Evolutionary conservation across 345 rosid species (phyloP).

Genomic region (Gossypium turneri): DNA sequence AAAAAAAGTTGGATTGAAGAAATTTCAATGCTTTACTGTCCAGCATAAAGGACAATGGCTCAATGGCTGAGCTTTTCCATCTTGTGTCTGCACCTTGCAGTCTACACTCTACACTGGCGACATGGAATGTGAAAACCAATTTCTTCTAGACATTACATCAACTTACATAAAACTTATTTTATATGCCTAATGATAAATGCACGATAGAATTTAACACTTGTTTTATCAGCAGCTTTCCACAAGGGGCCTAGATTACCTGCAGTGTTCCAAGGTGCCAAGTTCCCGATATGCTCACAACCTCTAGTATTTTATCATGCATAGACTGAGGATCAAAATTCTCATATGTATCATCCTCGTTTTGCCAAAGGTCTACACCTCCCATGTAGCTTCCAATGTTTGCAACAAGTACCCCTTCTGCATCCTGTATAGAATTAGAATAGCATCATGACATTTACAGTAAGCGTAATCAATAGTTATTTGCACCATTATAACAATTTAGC

Average conservation of each 20-base stretch:
- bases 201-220: background rate
- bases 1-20: background rate
- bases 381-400: constrained; percentile 93
- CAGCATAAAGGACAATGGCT: background rate
- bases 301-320: constrained; percentile 83
- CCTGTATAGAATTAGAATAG: constrained; percentile 42
- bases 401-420: constrained; percentile 86
- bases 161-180: background rate
- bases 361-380: constrained; percentile 98
- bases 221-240: background rate
- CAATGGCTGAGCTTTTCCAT: background rate
- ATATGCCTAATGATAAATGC: background rate
- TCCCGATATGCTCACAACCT: constrained; percentile 87
- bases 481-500: background rate
- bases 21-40: background rate
- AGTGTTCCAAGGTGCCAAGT: constrained; percentile 94
- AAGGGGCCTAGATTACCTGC: constrained; percentile 47
- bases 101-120: background rate
- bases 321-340: constrained; percentile 82
- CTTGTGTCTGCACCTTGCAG: background rate
- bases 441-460: constrained; percentile 11
- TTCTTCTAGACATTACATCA: background rate
- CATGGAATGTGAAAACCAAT: background rate
- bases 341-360: constrained; percentile 76
- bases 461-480: background rate